phyloP scores from a whole-genome alignment of 2,329 filamentous ascomycete species.

The Plectosphaerella sp. region DNA sequence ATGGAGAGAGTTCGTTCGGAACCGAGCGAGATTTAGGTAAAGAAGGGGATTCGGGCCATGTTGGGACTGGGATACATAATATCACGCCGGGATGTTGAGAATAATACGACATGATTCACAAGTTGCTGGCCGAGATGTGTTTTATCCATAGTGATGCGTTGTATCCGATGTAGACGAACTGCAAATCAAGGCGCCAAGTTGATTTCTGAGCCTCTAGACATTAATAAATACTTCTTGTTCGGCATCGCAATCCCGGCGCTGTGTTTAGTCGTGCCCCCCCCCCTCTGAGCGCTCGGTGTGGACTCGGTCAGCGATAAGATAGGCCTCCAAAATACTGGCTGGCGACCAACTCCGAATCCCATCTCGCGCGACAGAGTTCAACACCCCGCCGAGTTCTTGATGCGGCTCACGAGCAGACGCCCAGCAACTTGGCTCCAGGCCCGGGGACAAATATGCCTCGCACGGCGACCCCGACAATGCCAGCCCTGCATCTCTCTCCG shows the following conservation, averaged over 20 bases:
- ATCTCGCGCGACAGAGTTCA: no score
- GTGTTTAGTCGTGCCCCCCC: not conserved
- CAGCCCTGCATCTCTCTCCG: not conserved
- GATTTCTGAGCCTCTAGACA: no score
- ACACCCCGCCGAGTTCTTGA: not conserved
- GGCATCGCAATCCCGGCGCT: no score
- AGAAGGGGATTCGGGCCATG: not conserved
- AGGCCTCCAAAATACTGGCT: not conserved
- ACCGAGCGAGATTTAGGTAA: not conserved
- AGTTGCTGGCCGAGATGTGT: no score
- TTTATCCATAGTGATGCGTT: no score
- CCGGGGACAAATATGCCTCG: not conserved
- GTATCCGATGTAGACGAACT: no score
- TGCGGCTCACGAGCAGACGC: not conserved
- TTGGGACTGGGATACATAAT: not conserved
- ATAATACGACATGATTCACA: no score
- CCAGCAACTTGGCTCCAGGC: not conserved
- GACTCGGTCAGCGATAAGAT: not conserved
- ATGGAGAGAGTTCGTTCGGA: constrained; percentile 11
- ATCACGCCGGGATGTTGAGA: not conserved
- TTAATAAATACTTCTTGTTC: no score
- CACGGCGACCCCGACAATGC: not conserved
- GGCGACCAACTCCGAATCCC: not conserved
- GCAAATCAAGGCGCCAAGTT: no score
- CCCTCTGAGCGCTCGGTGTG: not conserved